Evolutionary conservation across 169 alveolate species (phyloP).

Genomic region (Eimeria maxima): DNA sequence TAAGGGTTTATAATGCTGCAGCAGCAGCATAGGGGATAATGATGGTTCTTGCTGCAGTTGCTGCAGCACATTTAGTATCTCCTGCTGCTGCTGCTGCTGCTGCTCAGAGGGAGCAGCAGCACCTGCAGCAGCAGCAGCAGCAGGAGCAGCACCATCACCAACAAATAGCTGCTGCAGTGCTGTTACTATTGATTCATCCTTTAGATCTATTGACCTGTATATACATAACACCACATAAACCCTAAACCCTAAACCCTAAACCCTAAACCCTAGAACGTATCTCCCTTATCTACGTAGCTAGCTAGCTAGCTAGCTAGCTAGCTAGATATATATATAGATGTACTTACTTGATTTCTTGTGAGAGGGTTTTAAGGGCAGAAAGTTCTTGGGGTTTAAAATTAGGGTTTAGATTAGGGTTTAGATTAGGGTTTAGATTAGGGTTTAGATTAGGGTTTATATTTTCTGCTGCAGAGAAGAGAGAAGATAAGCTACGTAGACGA

Average conservation of each 20-base stretch:
- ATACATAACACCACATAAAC: neutral
- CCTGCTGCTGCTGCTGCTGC: too few relatives aligned
- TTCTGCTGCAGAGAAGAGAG: neutral
- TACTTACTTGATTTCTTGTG: neutral
- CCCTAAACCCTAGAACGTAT: too few relatives aligned
- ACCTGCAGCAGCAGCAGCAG: too few relatives aligned
- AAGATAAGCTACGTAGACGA: neutral
- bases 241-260: too few relatives aligned
- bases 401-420: too few relatives aligned
- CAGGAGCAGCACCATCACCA: too few relatives aligned
- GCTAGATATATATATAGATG: too few relatives aligned
- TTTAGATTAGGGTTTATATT: neutral
- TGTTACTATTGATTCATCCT: neutral
- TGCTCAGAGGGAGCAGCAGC: too few relatives aligned
- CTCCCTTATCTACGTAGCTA: too few relatives aligned
- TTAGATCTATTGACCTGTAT: neutral
- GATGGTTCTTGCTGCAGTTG: neutral
- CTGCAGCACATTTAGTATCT: conserved; percentile 12
- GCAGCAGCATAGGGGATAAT: neutral
- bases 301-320: too few relatives aligned
- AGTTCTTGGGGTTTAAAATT: neutral
- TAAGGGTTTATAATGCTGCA: neutral
- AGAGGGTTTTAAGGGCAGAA: neutral
- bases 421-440: too few relatives aligned
- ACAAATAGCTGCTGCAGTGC: neutral